These are phyloP conservation scores for Amphicarpaea edgeworthii DNA, from an alignment of 306 rosid species.

Conservation along the genomic window DNA sequence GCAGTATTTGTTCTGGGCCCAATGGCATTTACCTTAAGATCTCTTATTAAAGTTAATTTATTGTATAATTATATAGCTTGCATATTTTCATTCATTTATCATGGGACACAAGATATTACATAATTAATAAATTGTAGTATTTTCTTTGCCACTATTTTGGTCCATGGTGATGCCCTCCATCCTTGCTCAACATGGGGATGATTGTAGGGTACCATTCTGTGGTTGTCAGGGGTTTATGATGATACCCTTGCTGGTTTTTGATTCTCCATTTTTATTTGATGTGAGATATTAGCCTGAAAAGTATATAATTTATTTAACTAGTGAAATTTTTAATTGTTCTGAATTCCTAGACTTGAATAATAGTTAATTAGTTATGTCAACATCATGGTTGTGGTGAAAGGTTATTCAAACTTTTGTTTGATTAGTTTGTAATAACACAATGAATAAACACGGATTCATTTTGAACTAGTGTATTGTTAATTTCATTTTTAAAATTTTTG, in stretches of 20 bases:
- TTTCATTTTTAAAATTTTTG: background rate
- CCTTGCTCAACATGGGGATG: constrained; percentile 19
- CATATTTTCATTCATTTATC: constrained; percentile 26
- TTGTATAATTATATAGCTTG: background rate
- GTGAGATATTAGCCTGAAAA: constrained; percentile 1
- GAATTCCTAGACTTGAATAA: constrained; percentile 2
- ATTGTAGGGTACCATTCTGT: background rate
- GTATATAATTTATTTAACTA: background rate
- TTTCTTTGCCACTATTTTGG: background rate
- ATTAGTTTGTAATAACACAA: background rate
- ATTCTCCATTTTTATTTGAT: constrained; percentile 24
- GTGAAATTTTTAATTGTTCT: background rate
- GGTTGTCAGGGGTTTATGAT: background rate
- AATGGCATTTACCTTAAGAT: background rate
- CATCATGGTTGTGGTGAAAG: background rate
- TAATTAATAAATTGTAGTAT: constrained; percentile 3
- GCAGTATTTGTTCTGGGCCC: constrained; percentile 3
- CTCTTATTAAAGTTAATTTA: background rate
- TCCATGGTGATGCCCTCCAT: background rate
- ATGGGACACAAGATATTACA: constrained; percentile 6
- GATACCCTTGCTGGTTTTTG: background rate
- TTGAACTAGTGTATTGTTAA: background rate
- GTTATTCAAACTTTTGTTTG: constrained; percentile 16
- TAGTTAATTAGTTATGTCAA: background rate
- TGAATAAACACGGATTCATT: background rate